Conservation (phyloP, 768 basidiomycete genomes). For the Lentinula raphanica region DNA sequence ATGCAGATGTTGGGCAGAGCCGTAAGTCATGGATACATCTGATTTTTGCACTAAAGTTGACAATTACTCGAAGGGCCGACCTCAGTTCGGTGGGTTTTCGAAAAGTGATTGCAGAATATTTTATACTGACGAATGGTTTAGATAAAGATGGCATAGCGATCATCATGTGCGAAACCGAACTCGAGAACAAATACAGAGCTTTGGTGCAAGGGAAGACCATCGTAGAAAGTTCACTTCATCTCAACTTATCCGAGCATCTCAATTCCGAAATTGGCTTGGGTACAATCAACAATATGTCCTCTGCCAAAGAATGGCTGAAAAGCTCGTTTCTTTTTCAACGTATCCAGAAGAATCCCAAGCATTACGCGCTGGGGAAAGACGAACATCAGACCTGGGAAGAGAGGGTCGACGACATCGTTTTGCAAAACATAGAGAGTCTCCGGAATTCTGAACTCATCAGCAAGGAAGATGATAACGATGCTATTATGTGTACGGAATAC, state of each 20-base stretch:
- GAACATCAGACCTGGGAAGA: slow-evolving; percentile 62
- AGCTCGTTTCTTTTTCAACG: slow-evolving; percentile 85
- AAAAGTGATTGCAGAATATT: not conserved
- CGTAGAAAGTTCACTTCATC: slow-evolving; percentile 83
- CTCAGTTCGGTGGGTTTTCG: slow-evolving; percentile 76
- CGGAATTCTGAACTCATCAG: slow-evolving; percentile 57
- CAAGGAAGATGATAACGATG: slow-evolving; percentile 30
- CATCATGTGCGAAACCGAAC: slow-evolving; percentile 72
- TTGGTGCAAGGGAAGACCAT: slow-evolving; percentile 68
- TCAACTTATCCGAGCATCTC: slow-evolving; percentile 82
- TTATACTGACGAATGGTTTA: slow-evolving; percentile 19
- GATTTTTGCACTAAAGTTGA: not conserved
- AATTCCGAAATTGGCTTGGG: slow-evolving; percentile 90
- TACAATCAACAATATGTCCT: slow-evolving; percentile 66
- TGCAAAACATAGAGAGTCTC: slow-evolving; percentile 56
- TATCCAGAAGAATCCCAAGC: slow-evolving; percentile 74
- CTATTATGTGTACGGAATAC: slow-evolving; percentile 61
- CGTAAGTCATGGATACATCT: slow-evolving; percentile 39
- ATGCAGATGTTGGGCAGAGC: slow-evolving; percentile 97
- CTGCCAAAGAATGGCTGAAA: slow-evolving; percentile 78
- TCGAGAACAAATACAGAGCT: slow-evolving; percentile 66
- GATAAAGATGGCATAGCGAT: slow-evolving; percentile 82
- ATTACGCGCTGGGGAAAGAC: slow-evolving; percentile 63
- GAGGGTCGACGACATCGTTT: slow-evolving; percentile 68
- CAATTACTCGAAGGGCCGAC: slow-evolving; percentile 56